These are phyloP conservation scores for Aulographum hederae DNA, from an alignment of 2,329 filamentous ascomycete species.

Conservation along the genomic window DNA sequence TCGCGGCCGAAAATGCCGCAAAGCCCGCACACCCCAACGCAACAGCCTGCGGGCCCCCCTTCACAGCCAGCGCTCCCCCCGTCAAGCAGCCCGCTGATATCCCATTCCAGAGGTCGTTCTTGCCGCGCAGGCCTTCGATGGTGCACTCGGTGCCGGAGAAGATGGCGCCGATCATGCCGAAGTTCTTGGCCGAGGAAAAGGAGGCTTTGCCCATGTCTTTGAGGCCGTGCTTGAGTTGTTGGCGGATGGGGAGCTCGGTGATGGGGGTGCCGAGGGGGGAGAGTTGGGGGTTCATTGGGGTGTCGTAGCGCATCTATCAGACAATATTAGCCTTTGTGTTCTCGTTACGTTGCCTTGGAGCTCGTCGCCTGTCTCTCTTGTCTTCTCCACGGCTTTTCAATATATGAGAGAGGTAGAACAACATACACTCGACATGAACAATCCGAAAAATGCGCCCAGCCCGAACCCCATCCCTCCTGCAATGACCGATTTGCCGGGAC, in stretches of 20 bases:
- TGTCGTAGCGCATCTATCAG: slow-evolving; percentile 98
- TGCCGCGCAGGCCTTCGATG: slow-evolving; percentile 79
- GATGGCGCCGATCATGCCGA: slow-evolving; percentile 79
- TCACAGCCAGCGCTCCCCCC: slow-evolving; percentile 70
- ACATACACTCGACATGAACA: slow-evolving; percentile 93
- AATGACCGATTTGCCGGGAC: slow-evolving; percentile 72
- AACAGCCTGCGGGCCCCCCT: slow-evolving; percentile 77
- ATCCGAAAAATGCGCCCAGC: slow-evolving; percentile 80
- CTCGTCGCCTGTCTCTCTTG: neutral
- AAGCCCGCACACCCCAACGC: slow-evolving; percentile 82
- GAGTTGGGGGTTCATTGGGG: slow-evolving; percentile 41
- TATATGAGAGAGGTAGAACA: slow-evolving; percentile 2
- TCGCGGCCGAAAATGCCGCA: slow-evolving; percentile 79
- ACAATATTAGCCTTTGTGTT: slow-evolving; percentile 2
- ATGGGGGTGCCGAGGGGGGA: slow-evolving; percentile 15
- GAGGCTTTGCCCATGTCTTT: slow-evolving; percentile 86
- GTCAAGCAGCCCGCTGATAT: slow-evolving; percentile 79
- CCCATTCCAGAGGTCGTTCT: slow-evolving; percentile 84
- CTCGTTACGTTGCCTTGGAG: neutral
- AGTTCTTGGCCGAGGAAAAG: slow-evolving; percentile 73
- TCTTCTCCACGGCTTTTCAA: no score
- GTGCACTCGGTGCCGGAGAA: slow-evolving; percentile 91
- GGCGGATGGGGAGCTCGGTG: slow-evolving; percentile 52
- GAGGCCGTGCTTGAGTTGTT: slow-evolving; percentile 74
- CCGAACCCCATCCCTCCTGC: slow-evolving; percentile 88